These are phyloP conservation scores for Isochrysis galbana DNA, from an alignment of 78 protist genomes.

Conservation along the genomic window DNA sequence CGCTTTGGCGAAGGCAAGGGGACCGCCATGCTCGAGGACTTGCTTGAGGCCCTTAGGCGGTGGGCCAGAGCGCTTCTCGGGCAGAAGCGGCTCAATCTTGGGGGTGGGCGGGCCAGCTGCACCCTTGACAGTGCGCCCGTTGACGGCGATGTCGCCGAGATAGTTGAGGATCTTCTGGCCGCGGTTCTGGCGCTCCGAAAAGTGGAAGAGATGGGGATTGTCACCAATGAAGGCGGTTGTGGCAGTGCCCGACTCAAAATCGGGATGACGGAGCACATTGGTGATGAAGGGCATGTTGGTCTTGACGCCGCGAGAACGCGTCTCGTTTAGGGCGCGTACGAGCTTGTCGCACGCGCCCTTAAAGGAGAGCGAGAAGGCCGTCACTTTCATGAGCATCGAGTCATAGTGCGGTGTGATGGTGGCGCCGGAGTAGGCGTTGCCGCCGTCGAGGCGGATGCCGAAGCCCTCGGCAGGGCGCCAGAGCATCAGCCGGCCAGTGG, in stretches of 20 bases:
- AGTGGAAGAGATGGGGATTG: conserved; percentile 35
- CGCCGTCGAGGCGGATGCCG: conserved; percentile 67
- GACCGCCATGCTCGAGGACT: conserved; percentile 31
- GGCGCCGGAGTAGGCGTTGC: not conserved
- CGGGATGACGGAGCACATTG: conserved; percentile 20
- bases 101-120: conserved; percentile 25
- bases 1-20: conserved; percentile 62
- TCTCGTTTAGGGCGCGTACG: conserved; percentile 36
- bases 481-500: conserved; percentile 17
- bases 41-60: not conserved
- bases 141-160: conserved; percentile 60
- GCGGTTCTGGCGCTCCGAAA: conserved; percentile 25
- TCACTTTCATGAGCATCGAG: conserved; percentile 57
- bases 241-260: not conserved
- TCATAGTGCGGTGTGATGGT: conserved; percentile 65
- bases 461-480: conserved; percentile 47
- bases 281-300: conserved; percentile 46
- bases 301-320: conserved; percentile 55
- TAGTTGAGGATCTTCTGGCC: conserved; percentile 63
- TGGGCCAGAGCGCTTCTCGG: not conserved
- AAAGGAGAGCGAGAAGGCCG: conserved; percentile 3
- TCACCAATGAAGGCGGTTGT: conserved; percentile 24
- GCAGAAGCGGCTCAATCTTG: not conserved
- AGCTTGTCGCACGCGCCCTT: not conserved
- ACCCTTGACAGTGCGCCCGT: conserved; percentile 37